Evolutionary conservation across 768 basidiomycete species (phyloP).

Genomic region (Lactifluus rugatus): DNA sequence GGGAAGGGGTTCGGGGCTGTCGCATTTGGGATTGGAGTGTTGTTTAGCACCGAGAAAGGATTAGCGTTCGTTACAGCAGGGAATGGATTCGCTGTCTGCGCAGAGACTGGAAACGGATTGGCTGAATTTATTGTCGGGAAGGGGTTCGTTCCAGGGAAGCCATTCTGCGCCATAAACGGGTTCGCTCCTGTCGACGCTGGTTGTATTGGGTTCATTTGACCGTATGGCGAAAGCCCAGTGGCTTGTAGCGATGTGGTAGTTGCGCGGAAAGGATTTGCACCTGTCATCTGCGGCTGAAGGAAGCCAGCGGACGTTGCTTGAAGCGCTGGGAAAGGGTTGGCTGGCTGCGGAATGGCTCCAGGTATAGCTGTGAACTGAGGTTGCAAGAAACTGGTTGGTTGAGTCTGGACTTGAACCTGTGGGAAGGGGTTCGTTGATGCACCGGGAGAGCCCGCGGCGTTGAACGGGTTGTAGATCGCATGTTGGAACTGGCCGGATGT

Average conservation of each 20-base stretch:
- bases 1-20: not conserved
- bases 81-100: slow-evolving; percentile 10
- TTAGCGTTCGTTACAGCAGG: not conserved
- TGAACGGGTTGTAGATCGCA: slow-evolving; percentile 69
- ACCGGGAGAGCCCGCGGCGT: slow-evolving; percentile 45
- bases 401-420: slow-evolving; percentile 27
- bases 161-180: slow-evolving; percentile 12
- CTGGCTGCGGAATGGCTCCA: not conserved
- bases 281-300: slow-evolving; percentile 39
- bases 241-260: slow-evolving; percentile 35
- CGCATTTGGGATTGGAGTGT: not conserved
- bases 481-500: slow-evolving; percentile 45
- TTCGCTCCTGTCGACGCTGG: slow-evolving; percentile 10
- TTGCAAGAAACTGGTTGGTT: slow-evolving; percentile 43
- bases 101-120: slow-evolving; percentile 4
- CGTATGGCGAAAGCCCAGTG: slow-evolving; percentile 15
- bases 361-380: slow-evolving; percentile 20
- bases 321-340: slow-evolving; percentile 35
- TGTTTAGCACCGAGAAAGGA: not conserved
- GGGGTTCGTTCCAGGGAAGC: not conserved
- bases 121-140: not conserved
- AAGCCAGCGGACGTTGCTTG: slow-evolving; percentile 42
- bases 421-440: slow-evolving; percentile 38
- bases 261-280: slow-evolving; percentile 75
- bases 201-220: slow-evolving; percentile 3